Evolutionary conservation across 2,329 filamentous ascomycete species (phyloP), one percentile per base, ranked within the genome.

Genomic region (Pseudogymnoascus pannorum): DNA sequence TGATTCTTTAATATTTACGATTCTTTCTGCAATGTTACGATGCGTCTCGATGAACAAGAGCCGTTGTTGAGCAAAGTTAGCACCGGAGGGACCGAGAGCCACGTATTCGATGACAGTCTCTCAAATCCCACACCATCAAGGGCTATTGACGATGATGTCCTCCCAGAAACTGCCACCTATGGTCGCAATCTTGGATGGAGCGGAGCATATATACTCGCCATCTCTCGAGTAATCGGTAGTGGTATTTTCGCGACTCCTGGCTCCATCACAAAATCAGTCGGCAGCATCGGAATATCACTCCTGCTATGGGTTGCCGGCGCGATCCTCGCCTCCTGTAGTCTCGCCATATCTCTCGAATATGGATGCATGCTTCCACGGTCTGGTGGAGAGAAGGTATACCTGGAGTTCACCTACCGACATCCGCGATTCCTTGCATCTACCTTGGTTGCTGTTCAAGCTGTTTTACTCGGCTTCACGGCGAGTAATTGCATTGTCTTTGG

Each of bases 191-290:
- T 69, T 18, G 64, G 62, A 1, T 68, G 66, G 67, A 65, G 59
- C 22, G 66, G 68, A 26, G 67, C 68, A 6, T 69, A 70, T 59
- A 69, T 70, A n/a, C 63, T 69, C 58, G 65, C 67, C 5, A 69
- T 70, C 18, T 69, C 67, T n/a, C 64, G 68, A 9, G 66, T 70
- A 1, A 69, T 70, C 18, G 68, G 68, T 1, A 65, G 62, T 3
- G 68, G 68, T 0, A 69, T 70, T 48, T 70, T 70, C 48, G 67
- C 68, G 5, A 70, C 73, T 80, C 87, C 86, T 0, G 87, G 84
- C 0, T 79, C 85, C 4, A 88, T 91, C 58, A 77, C 88, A 2
- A 80, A 83, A 36, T 81, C 83, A 0, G 83, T 85, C 1, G 88
- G 88, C 1, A 90, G 86, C 7, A 79, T 84, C 2, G 82, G 82